Conservation (phyloP, 1,284 basidiomycete species). For the Pulchroboletus neoregius region DNA sequence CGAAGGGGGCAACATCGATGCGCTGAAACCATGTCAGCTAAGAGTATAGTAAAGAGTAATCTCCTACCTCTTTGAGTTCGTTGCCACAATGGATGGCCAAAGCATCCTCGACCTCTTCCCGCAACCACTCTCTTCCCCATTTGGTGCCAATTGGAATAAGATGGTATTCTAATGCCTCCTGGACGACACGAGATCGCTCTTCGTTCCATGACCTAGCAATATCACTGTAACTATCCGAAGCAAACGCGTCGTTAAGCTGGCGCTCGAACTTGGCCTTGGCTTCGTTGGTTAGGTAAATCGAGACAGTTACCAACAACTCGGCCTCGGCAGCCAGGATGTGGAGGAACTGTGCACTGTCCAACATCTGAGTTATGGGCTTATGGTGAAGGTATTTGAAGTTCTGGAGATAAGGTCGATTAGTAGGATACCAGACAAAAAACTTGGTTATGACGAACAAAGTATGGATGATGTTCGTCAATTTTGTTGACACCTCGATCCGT, state of each 20-base stretch:
- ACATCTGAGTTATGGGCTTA: slow-evolving; percentile 77
- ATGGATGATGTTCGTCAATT: slow-evolving; percentile 88
- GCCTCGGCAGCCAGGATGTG: slow-evolving; percentile 90
- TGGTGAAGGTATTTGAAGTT: slow-evolving; percentile 92
- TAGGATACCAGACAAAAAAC: neutral
- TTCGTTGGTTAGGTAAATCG: slow-evolving; percentile 66
- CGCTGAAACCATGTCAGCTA: slow-evolving; percentile 43
- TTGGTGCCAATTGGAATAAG: slow-evolving; percentile 79
- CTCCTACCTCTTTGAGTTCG: slow-evolving; percentile 65
- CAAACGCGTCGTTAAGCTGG: slow-evolving; percentile 76
- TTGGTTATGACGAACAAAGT: slow-evolving; percentile 66
- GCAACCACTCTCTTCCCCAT: slow-evolving; percentile 88
- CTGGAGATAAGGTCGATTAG: slow-evolving; percentile 40
- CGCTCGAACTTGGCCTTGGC: slow-evolving; percentile 65
- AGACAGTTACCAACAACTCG: slow-evolving; percentile 80
- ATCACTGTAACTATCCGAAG: slow-evolving; percentile 83
- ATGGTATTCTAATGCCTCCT: slow-evolving; percentile 75
- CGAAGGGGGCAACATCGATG: slow-evolving; percentile 73
- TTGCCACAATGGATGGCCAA: slow-evolving; percentile 66
- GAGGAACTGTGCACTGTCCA: slow-evolving; percentile 77
- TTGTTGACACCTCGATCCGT: slow-evolving; percentile 90
- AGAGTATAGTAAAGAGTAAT: slow-evolving; percentile 11
- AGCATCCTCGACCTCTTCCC: slow-evolving; percentile 87
- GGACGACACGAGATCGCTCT: slow-evolving; percentile 75
- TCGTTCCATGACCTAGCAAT: slow-evolving; percentile 91